phyloP scores from a whole-genome alignment of 805 yeast genomes.

The Ogataea henricii region DNA sequence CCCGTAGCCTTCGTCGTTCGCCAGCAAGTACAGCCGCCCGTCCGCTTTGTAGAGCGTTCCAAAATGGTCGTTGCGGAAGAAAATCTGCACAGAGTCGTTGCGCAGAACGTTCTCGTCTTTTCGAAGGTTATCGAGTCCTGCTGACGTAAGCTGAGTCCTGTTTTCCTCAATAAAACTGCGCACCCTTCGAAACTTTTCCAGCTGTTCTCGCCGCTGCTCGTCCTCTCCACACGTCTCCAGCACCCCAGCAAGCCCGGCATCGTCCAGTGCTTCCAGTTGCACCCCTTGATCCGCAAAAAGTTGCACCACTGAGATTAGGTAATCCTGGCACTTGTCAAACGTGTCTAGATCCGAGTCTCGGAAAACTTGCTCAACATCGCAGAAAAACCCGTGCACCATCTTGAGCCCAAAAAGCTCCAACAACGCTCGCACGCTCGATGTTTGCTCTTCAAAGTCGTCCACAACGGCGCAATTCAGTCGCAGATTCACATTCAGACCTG shows the following conservation, averaged over 20 bases:
- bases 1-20: constrained; percentile 71
- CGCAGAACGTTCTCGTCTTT: constrained; percentile 36
- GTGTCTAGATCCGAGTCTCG: constrained; percentile 15
- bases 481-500: constrained; percentile 76
- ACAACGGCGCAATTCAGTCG: constrained; percentile 47
- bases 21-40: constrained; percentile 58
- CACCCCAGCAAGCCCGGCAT: constrained; percentile 7
- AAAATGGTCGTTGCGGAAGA: constrained; percentile 91
- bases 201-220: constrained; percentile 2
- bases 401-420: constrained; percentile 29
- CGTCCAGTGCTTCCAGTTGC: constrained; percentile 10
- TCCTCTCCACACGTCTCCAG: constrained; percentile 2
- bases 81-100: constrained; percentile 60
- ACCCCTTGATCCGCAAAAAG: constrained; percentile 4
- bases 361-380: constrained; percentile 2
- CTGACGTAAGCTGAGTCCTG: constrained; percentile 72
- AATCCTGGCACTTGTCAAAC: constrained; percentile 36
- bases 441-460: constrained; percentile 22
- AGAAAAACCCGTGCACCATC: constrained; percentile 76
- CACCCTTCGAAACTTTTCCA: constrained; percentile 15
- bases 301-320: constrained; percentile 19
- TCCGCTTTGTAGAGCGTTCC: constrained; percentile 61
- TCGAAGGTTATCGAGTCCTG: constrained; percentile 57
- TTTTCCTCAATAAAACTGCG: constrained; percentile 56
- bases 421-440: constrained; percentile 23